These are phyloP conservation scores for Helotiales sp. DNA, from an alignment of 2,329 filamentous ascomycete genomes.

Conservation along the genomic window DNA sequence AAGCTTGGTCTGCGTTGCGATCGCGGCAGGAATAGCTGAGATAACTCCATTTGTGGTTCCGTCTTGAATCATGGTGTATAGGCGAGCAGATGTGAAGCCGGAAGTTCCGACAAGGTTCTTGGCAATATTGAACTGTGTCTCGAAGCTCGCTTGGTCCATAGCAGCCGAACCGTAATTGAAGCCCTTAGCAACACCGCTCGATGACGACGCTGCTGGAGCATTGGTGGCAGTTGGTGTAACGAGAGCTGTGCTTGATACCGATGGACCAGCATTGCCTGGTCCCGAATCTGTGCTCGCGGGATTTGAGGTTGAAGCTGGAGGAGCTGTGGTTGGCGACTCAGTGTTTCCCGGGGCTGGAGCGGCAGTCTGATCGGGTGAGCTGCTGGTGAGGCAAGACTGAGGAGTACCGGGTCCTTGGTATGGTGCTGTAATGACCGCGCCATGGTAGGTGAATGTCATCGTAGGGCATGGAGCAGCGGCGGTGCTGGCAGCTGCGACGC, in stretches of 20 bases:
- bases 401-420: neutral
- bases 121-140: conserved; percentile 66
- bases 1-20: conserved; percentile 73
- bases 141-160: conserved; percentile 64
- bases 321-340: too few relatives aligned
- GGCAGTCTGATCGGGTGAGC: neutral
- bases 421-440: neutral
- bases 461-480: neutral
- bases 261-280: neutral
- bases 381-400: neutral
- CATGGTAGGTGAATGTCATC: neutral
- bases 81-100: conserved; percentile 66
- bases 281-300: neutral
- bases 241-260: neutral
- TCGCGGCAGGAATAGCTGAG: conserved; percentile 75
- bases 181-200: conserved; percentile 52
- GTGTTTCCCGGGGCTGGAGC: neutral
- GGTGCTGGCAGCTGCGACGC: neutral
- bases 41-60: conserved; percentile 46
- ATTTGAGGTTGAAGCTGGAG: too few relatives aligned
- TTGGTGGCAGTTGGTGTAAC: neutral
- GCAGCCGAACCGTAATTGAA: conserved; percentile 66
- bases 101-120: conserved; percentile 61
- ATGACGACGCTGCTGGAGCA: conserved; percentile 21
- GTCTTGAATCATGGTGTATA: conserved; percentile 57